Conservation (phyloP, 371 early-diverging fungal species). For the Lichtheimia hyalospora region DNA sequence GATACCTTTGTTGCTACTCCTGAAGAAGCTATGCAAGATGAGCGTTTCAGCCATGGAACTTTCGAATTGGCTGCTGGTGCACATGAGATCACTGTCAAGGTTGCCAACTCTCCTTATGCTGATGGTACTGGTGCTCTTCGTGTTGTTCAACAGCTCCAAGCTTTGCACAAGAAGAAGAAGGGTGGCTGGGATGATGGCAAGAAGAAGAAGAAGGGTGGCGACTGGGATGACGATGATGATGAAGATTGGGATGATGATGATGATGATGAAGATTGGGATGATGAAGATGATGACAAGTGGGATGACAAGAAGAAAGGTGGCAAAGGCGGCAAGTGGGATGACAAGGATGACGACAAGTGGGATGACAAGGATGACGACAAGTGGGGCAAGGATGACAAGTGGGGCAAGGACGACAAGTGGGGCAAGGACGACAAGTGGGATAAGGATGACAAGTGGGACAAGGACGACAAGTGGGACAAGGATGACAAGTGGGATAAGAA, state of each 20-base stretch:
- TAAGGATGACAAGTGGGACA: conserved; percentile 5
- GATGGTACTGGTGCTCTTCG: conserved; percentile 30
- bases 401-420: not conserved
- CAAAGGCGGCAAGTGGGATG: not conserved
- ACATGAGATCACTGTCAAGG: conserved; percentile 33
- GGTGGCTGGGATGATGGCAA: conserved; percentile 8
- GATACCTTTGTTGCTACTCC: conserved; percentile 18
- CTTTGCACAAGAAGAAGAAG: conserved; percentile 31
- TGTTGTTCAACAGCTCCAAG: conserved; percentile 26
- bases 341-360: not conserved
- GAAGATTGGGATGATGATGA: conserved; percentile 1
- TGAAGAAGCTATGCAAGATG: conserved; percentile 26
- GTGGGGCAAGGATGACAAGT: too few relatives aligned
- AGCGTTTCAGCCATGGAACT: conserved; percentile 24
- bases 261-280: not conserved
- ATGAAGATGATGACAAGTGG: conserved; percentile 6
- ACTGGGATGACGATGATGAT: conserved; percentile 4
- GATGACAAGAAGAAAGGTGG: not conserved
- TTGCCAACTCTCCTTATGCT: conserved; percentile 21
- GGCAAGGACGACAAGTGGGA: not conserved
- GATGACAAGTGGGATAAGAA: conserved; percentile 8
- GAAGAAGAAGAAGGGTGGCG: conserved; percentile 1
- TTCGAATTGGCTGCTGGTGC: conserved; percentile 19
- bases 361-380: conserved; percentile 1
- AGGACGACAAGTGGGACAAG: conserved; percentile 4